Base-by-base conservation (phyloP, 2,329 filamentous ascomycete genomes). In the Trichophyton mentagrophytes region DNA sequence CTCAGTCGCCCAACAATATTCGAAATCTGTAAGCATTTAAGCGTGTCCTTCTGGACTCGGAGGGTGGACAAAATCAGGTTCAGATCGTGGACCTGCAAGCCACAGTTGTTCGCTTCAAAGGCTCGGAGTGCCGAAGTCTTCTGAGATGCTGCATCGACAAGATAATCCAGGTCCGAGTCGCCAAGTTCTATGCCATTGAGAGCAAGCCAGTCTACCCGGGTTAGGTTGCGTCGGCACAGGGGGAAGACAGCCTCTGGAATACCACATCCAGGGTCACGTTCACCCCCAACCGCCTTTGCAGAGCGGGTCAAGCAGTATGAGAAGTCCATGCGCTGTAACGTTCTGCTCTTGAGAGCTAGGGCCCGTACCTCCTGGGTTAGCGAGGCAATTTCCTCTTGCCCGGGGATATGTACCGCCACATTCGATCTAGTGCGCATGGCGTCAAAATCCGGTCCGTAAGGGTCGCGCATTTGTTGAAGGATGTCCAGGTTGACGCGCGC, bases 181-280 rank as follows among this genome's bases (percentile, higher is more conserved):
- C 84, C 85, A n/a, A 89, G 78, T 62, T 82, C 80, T 63, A 88
- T 85, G 11, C 84, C 84, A 63, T 84, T 88, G 62, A 89, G 72
- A 22, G 82, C 78, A 59, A 89, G 80, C 85, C 86, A 89, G 68
- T 87, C 84, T 17, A 88, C 82, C 66, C 84, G 86, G 0, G 86
- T 88, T 25, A 84, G 77, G 66, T 86, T 81, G 63, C 82, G 80
- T 64, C 83, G 83, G 71, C 84, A 87, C 4, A 88, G 74, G 1
- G 85, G 84, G 65, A 86, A 84, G 3, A 89, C 75, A 1, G 85
- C 86, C 69, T 87, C 85, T 17, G 86, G 82, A 57, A 89, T 84
- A 46, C 84, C 85, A 67, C 85, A 87, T 0, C 85, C 85, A 4
- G 81, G 78, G 67, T 87, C 84, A 65, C 80, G 79, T 15, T 73